Evolutionary conservation across 2,329 filamentous ascomycete species (phyloP).

Genomic region (Colletotrichum tabaci): DNA sequence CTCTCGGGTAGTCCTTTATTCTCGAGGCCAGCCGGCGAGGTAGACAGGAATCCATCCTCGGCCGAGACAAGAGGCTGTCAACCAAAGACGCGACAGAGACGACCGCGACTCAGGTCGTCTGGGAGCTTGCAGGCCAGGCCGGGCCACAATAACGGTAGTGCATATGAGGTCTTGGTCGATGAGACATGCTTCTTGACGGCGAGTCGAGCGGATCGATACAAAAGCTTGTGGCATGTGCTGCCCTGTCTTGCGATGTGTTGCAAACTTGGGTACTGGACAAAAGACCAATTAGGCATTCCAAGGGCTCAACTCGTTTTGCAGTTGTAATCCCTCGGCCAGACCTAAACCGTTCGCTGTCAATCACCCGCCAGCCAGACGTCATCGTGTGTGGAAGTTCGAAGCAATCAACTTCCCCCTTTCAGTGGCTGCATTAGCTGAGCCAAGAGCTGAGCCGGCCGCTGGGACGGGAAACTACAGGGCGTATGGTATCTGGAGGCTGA

Average conservation of each 20-base stretch:
- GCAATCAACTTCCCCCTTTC: neutral
- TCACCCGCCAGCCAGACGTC: constrained; percentile 1
- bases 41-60: neutral
- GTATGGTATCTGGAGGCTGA: constrained; percentile 1
- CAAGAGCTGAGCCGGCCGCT: neutral
- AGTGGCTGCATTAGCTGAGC: constrained; percentile 35
- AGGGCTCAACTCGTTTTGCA: constrained; percentile 27
- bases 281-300: constrained; percentile 37
- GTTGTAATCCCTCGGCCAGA: constrained; percentile 11
- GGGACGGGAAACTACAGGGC: constrained; percentile 17
- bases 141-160: constrained; percentile 33
- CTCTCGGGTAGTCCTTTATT: constrained; percentile 17
- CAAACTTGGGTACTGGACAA: neutral
- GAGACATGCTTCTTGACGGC: constrained; percentile 11
- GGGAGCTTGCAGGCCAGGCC: constrained; percentile 25
- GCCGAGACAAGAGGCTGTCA: constrained; percentile 28
- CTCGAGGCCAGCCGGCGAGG: too few relatives aligned
- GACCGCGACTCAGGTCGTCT: constrained; percentile 31
- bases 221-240: constrained; percentile 33
- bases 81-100: constrained; percentile 27
- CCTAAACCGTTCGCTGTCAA: neutral
- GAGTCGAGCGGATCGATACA: constrained; percentile 16
- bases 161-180: constrained; percentile 30
- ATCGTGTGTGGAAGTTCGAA: neutral
- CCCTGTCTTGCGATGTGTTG: constrained; percentile 16